Base-by-base conservation (phyloP, 441 rosid species). In the Eruca vesicaria region DNA sequence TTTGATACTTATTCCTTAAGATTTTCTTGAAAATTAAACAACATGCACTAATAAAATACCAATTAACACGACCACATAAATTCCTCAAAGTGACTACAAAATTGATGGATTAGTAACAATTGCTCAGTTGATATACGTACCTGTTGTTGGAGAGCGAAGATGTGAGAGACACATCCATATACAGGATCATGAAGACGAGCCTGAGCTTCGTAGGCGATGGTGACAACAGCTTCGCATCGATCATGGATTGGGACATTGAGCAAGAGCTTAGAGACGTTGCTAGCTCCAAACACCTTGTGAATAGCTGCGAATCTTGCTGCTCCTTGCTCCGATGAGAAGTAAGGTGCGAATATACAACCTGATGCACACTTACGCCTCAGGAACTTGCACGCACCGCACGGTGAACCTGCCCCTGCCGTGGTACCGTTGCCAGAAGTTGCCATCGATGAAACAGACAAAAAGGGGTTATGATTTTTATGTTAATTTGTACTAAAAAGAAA, bases 321-420 rank as follows among this genome's bases (percentile, higher is more conserved):
- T 5, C 98, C 98, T 81, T 89, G 97, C 38, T 94, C 97, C 14
- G 98, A 84, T 78, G 91, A 84, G 66, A 94, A 94, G 77, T 94
- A 94, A 2, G 98, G 98, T 2, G 98, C 97, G 63, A 94, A 94
- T 7, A 94, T 73, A 79, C 98, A 94, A 78, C 90, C 97, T 3
- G 87, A 69, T 0, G 93, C 88, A 16, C 98, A 94, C 85, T 94
- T 94, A 72, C 97, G 78, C 58, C 97, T 75, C 62, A 94, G 78
- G 67, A 94, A 94, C 86, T 94, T 94, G 95, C 98, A 94, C 36
- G 98, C 98, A 5, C 98, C 98, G 59, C 98, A 92, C 0, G 98
- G 98, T 60, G 98, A 90, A 11, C 97, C 91, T 35, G 76, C 59
- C 28, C 80, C 80, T 32, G 61, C 58, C 14, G 79, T 67, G 21